Percentiles rank a stretch among this genome's conserved stretches.
These are phyloP conservation scores for Amylostereum areolatum DNA, from an alignment of 1,284 basidiomycete genomes.

Conservation along the genomic window DNA sequence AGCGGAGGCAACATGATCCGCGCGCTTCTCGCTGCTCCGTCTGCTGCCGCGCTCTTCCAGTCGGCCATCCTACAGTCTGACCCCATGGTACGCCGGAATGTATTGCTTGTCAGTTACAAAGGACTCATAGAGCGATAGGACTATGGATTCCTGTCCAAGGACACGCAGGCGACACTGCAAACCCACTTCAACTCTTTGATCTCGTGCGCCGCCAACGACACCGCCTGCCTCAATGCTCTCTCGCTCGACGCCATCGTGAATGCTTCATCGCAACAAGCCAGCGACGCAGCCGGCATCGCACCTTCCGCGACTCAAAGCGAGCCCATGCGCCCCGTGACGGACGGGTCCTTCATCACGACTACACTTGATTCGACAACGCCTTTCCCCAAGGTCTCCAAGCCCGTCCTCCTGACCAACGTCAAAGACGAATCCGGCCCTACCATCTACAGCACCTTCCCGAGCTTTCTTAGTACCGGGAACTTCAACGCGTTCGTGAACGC, in stretches of 20 bases:
- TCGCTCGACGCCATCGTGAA: constrained; percentile 46
- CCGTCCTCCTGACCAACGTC: constrained; percentile 67
- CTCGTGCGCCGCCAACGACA: constrained; percentile 39
- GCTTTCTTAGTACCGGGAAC: constrained; percentile 31
- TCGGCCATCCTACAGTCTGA: constrained; percentile 81
- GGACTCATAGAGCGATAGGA: too few relatives aligned
- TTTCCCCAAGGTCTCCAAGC: constrained; percentile 53
- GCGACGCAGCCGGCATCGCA: constrained; percentile 35
- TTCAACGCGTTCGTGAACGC: constrained; percentile 36
- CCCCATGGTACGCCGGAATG: constrained; percentile 77
- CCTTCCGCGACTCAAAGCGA: constrained; percentile 46
- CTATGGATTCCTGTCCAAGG: constrained; percentile 60
- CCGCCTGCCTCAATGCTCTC: constrained; percentile 45
- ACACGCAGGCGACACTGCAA: constrained; percentile 51
- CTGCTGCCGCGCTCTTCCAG: constrained; percentile 60
- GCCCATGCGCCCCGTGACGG: constrained; percentile 58
- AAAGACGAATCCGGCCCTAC: constrained; percentile 59
- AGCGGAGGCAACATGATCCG: constrained; percentile 80
- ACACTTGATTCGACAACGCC: constrained; percentile 51
- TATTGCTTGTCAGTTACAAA: constrained; percentile 1
- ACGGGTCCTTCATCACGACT: constrained; percentile 52
- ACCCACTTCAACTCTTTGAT: constrained; percentile 45
- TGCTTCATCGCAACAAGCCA: constrained; percentile 38
- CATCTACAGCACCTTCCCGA: constrained; percentile 42
- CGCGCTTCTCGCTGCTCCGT: constrained; percentile 62